Base-by-base conservation (phyloP, 2,329 filamentous ascomycete species). In the Ceratocystis harringtonii region DNA sequence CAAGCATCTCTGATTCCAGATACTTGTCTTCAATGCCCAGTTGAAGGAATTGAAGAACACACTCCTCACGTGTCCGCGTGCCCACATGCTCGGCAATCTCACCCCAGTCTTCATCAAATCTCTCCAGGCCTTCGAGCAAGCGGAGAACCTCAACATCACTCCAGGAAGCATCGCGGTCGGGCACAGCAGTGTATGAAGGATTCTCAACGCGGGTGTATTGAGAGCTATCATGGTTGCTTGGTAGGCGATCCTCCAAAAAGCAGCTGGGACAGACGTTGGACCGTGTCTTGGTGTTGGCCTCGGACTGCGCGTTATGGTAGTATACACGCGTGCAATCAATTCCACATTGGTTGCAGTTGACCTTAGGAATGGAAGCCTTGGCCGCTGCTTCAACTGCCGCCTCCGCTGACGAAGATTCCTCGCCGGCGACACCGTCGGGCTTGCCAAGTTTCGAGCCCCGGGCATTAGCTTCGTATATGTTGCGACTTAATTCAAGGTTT, bases 1-100 rank as follows among this genome's bases (percentile, higher is more conserved):
- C 75, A 1, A 74, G 71, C 2, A 72, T 70, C 71, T 92, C 86
- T 6, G 90, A 85, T 71, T 97, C 92, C 8, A 96, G 79, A 72
- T 96, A 99, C 74, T 95, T 95, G 78, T 96, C 92, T 74, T 97
- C 94, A 68, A 99, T 99, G 70, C 96, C 92, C 44, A 99, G 80
- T 73, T 96, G 91, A 69, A 99, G 76, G 78, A 99, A 99, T 74
- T 96, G 94, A 71, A 97, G 81, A 17, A 97, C 92, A 74, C 94
- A 99, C 77, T 99, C 92, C 75, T 99, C 95, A 64, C 90, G 83
- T 1, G 91, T 96, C 68, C 92, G 86, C 2, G 90, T 95, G 61
- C 89, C 89, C 55, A 99, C 94, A 72, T 96, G 89, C 69, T 92
- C 90, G 1, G 95, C 87, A 69, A 99, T 92, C 71, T 90, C 85